Base-by-base conservation (phyloP, 495 filamentous ascomycete species). In the Parathielavia hyrcaniae region DNA sequence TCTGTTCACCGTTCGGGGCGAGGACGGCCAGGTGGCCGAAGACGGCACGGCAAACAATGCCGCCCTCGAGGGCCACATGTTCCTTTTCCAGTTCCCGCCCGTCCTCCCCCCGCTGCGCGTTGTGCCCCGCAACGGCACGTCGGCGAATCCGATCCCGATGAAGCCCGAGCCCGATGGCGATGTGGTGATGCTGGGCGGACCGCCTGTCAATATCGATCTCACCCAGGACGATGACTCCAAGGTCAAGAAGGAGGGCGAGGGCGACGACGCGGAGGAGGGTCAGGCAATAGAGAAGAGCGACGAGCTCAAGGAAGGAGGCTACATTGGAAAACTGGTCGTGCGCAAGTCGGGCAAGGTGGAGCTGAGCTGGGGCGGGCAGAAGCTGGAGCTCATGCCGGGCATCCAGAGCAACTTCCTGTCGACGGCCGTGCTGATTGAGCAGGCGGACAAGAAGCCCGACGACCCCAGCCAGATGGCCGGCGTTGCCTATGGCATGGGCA, bases 41-140 rank as follows among this genome's bases (percentile, higher is more conserved):
- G 63, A 62, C 40, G 61, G 55, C 14, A 57, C 55, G 13, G 26
- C 43, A 14, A 53, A 32, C 38, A 57, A 46, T 14, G 53, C 62
- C 11, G 43, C 58, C 17, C 62, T 67, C 32, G 79, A 78, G 32
- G 79, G 79, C 23, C 76, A 78, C 47, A 68, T 84, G 57, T 86
- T 83, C 54, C 73, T 86, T 49, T 85, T 87, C 69, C 84, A 86
- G 67, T 75, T 87, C 55, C 84, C 84, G 19, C 79, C 80, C 13
- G 73, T 82, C 16, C 69, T 86, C 0, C 83, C 84, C 17, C 77
- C 79, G 4, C 71, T 86, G 14, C 64, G 55, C 30, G 41, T 49
- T 59, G 61, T 61, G 9, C 39, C 61, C 0, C 40, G 22, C 38
- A 59, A 54, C 14, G 52, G 57, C 48, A 44, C 43, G 39, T 16